A percentile compares a stretch with the other conserved stretches of the same genome.
phyloP scores from a whole-genome alignment of 148 eudicot genomes.

The Rhododendron griersonianum region DNA sequence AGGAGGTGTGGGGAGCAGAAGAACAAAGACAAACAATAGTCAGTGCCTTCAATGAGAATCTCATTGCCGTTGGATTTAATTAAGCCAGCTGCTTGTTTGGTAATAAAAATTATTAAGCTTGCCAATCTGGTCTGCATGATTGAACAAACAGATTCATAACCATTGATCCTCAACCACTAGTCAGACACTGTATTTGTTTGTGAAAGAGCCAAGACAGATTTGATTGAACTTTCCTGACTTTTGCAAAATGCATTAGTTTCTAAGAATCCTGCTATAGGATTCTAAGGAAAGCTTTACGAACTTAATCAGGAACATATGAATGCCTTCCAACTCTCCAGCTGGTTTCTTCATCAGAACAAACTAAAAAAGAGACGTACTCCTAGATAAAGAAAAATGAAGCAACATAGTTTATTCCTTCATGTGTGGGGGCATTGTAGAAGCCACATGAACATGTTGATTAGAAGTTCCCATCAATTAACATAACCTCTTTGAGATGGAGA shows the following conservation, averaged over 20 bases:
- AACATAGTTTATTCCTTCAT: not conserved
- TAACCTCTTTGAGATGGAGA: not conserved
- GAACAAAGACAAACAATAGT: not conserved
- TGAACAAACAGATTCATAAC: not conserved
- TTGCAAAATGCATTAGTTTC: not conserved
- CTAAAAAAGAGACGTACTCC: not conserved
- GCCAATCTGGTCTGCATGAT: not conserved
- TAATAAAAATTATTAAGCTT: not conserved
- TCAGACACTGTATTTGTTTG: not conserved
- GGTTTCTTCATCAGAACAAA: not conserved
- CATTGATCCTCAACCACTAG: not conserved
- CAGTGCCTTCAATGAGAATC: not conserved
- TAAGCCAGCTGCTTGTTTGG: not conserved
- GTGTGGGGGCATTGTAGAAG: conserved; percentile 4
- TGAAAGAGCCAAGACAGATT: not conserved
- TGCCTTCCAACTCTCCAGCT: not conserved
- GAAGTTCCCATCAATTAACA: not conserved
- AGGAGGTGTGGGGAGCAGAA: not conserved
- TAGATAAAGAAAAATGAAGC: not conserved
- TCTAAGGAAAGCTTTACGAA: not conserved
- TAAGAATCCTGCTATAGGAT: not conserved
- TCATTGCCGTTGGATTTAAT: not conserved
- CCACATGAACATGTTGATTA: not conserved
- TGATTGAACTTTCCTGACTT: not conserved
- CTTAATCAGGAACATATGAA: not conserved